A percentile compares a stretch with the other conserved stretches of the same genome.
Evolutionary conservation across 2,329 filamentous ascomycete species (phyloP).

Genomic region (Aplosporella prunicola): DNA sequence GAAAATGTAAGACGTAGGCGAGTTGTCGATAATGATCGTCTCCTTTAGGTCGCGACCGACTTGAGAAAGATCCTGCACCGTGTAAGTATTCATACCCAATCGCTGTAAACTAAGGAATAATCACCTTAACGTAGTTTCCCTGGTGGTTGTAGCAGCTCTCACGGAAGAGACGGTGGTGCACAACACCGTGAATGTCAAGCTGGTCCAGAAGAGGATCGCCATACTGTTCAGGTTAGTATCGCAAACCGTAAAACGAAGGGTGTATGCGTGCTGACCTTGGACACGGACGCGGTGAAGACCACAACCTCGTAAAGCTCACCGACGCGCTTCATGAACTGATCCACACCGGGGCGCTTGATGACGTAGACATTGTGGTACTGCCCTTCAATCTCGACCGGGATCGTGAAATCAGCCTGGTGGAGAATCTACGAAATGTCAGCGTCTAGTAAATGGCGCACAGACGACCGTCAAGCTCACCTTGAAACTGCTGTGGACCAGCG

Average conservation of each 20-base stretch:
- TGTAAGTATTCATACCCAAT: neutral
- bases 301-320: constrained; percentile 97
- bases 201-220: constrained; percentile 93
- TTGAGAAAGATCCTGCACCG: constrained; percentile 77
- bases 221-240: too few relatives aligned
- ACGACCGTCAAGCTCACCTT: constrained; percentile 54
- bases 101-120: constrained; percentile 1
- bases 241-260: constrained; percentile 14
- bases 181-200: constrained; percentile 91
- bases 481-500: constrained; percentile 95
- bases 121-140: constrained; percentile 90
- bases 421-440: constrained; percentile 58
- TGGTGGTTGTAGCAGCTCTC: constrained; percentile 99
- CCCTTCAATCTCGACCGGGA: constrained; percentile 96
- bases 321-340: constrained; percentile 97
- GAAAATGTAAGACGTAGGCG: constrained; percentile 98
- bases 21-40: constrained; percentile 99
- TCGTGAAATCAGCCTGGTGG: constrained; percentile 97
- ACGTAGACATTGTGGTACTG: constrained; percentile 99
- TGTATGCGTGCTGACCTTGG: constrained; percentile 55
- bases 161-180: constrained; percentile 91
- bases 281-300: constrained; percentile 96
- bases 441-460: neutral
- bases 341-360: constrained; percentile 96
- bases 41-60: constrained; percentile 91